Evolutionary conservation across 2,329 filamentous ascomycete species (phyloP).

Genomic region (Stemphylium lycopersici): DNA sequence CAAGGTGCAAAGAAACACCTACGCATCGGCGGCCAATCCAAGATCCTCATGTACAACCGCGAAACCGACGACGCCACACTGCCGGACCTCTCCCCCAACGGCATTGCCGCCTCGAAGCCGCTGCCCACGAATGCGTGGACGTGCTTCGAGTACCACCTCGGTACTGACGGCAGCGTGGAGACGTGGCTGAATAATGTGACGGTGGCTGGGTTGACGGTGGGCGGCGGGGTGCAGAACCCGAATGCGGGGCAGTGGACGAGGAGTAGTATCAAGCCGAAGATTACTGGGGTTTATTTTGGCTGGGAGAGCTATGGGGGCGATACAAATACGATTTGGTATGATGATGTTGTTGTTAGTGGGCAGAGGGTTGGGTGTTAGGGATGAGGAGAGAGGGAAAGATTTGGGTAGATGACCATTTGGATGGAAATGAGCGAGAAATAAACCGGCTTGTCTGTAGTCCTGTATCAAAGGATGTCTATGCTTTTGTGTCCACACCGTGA

Average conservation of each 20-base stretch:
- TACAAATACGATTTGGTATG: constrained; percentile 68
- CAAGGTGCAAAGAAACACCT: constrained; percentile 65
- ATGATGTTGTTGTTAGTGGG: constrained; percentile 61
- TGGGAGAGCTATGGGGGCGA: constrained; percentile 69
- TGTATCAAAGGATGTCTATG: no score
- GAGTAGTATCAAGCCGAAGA: constrained; percentile 57
- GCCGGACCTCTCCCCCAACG: constrained; percentile 65
- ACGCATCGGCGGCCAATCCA: constrained; percentile 65
- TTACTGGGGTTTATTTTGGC: constrained; percentile 65
- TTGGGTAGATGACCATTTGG: no score
- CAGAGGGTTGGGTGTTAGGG: constrained; percentile 57
- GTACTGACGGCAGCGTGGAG: constrained; percentile 63
- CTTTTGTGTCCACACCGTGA: no score
- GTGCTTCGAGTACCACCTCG: constrained; percentile 68
- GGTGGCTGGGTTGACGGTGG: constrained; percentile 59
- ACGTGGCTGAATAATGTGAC: constrained; percentile 64
- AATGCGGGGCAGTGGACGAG: constrained; percentile 62
- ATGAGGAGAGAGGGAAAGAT: background rate
- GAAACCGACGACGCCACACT: constrained; percentile 68
- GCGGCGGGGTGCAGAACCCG: constrained; percentile 55
- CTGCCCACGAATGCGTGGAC: constrained; percentile 61
- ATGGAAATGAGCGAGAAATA: no score
- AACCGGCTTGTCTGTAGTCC: no score
- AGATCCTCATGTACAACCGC: constrained; percentile 69
- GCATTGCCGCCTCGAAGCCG: constrained; percentile 60